Conservation (phyloP, 805 yeast species). For the Saturnispora bothae region DNA sequence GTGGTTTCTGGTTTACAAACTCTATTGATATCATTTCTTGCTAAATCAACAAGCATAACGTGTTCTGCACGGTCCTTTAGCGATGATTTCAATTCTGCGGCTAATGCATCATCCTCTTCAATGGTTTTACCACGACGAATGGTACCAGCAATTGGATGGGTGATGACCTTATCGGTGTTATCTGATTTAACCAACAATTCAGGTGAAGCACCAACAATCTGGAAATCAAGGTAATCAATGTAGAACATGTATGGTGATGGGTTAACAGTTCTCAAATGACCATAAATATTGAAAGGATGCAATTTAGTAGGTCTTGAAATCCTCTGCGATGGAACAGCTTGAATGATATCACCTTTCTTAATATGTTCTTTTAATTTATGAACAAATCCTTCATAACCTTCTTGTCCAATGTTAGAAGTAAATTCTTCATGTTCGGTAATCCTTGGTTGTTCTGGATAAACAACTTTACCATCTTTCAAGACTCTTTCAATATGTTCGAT, state of each 20-base stretch:
- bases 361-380: slow-evolving; percentile 67
- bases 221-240: slow-evolving; percentile 85
- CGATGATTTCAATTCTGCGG: slow-evolving; percentile 60
- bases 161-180: slow-evolving; percentile 57
- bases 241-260: slow-evolving; percentile 97
- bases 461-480: slow-evolving; percentile 33
- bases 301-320: slow-evolving; percentile 89
- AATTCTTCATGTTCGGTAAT: slow-evolving; percentile 60
- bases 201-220: slow-evolving; percentile 95
- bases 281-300: slow-evolving; percentile 93
- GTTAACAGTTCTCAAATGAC: slow-evolving; percentile 89
- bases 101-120: slow-evolving; percentile 84
- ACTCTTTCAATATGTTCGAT: slow-evolving; percentile 46
- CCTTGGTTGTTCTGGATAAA: slow-evolving; percentile 65
- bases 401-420: slow-evolving; percentile 84
- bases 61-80: slow-evolving; percentile 95
- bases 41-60: slow-evolving; percentile 96
- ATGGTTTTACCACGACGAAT: slow-evolving; percentile 80
- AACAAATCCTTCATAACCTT: slow-evolving; percentile 85
- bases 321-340: slow-evolving; percentile 97
- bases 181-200: slow-evolving; percentile 85
- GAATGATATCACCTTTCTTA: slow-evolving; percentile 86
- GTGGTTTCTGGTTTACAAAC: slow-evolving; percentile 84
- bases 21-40: slow-evolving; percentile 91
- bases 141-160: slow-evolving; percentile 98